Base-by-base conservation (phyloP, 2,329 filamentous ascomycete genomes). In the Alternaria ventricosa region DNA sequence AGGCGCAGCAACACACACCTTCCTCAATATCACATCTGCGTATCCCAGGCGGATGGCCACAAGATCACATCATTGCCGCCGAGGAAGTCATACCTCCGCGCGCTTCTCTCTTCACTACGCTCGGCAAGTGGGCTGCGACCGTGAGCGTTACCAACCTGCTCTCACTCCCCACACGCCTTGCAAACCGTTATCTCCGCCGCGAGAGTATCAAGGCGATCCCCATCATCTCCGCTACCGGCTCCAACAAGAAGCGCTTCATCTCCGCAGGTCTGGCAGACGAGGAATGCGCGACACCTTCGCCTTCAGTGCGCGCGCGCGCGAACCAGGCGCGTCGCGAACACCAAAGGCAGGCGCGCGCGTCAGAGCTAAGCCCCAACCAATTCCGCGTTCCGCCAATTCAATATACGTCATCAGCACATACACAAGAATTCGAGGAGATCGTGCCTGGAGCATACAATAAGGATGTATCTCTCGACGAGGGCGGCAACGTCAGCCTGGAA, bases 181-280 rank as follows among this genome's bases (percentile, higher is more conserved):
- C 50, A 1, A 47, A 63, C n/a, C 60, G 57, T 44, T 70, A 71
- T 41, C 36, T 68, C 5, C 66, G 66, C 12, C 59, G n/a, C 4
- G 73, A 72, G 45, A 50, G 55, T 27, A 71, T 78, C 44, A 55
- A 63, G 36, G 71, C 70, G 12, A 62, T 73, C 7, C 66, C 72
- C 2, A 44, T 75, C 25, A 20, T 65, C 20, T 66, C 68, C 55
- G 55, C 58, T 7, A 67, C 73, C 28, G 74, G 72, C 33, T 67
- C 73, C 23, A 68, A 64, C 45, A 78, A 78, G 70, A 74, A 71
- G 66, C 74, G 75, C 47, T 67, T 78, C 27, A 33, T 78, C 30
- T 73, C 76, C 41, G 70, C 66, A 7, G 73, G 72, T 10, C 54
- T 62, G n/a, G 60, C 41, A 25, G 65, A 65, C 12, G 64, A 61